Evolutionary conservation across 2,329 filamentous ascomycete species (phyloP).

Genomic region (Aspergillus bombycis): DNA sequence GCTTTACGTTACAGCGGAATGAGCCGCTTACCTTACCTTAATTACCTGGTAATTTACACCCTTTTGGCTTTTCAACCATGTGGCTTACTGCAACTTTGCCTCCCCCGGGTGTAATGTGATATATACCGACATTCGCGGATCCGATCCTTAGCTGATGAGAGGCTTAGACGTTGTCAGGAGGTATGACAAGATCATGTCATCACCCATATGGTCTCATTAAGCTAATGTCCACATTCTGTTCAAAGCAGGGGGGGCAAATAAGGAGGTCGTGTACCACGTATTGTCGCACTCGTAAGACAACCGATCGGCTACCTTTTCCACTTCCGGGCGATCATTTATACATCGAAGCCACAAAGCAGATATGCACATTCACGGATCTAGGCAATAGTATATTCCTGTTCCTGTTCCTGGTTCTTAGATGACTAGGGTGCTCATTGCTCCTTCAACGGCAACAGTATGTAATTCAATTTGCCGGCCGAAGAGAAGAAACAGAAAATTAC

Average conservation of each 20-base stretch:
- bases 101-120: background rate
- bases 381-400: background rate
- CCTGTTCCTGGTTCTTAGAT: background rate
- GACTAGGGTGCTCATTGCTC: background rate
- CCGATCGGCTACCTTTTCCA: background rate
- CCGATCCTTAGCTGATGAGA: background rate
- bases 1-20: conserved; percentile 4
- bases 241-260: background rate
- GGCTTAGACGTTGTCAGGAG: background rate
- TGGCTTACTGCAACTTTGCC: background rate
- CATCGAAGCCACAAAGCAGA: background rate
- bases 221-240: background rate
- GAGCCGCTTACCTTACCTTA: conserved; percentile 2
- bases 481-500: background rate
- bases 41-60: conserved; percentile 2
- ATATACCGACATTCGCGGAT: background rate
- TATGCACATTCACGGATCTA: background rate
- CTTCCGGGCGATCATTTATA: background rate
- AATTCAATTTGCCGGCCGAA: background rate
- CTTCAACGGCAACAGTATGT: background rate
- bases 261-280: background rate
- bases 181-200: background rate
- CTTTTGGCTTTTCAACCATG: background rate
- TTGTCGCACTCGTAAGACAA: background rate
- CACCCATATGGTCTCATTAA: background rate